Evolutionary conservation across 495 filamentous ascomycete genomes (phyloP).

Genomic region (Daldinia decipiens): DNA sequence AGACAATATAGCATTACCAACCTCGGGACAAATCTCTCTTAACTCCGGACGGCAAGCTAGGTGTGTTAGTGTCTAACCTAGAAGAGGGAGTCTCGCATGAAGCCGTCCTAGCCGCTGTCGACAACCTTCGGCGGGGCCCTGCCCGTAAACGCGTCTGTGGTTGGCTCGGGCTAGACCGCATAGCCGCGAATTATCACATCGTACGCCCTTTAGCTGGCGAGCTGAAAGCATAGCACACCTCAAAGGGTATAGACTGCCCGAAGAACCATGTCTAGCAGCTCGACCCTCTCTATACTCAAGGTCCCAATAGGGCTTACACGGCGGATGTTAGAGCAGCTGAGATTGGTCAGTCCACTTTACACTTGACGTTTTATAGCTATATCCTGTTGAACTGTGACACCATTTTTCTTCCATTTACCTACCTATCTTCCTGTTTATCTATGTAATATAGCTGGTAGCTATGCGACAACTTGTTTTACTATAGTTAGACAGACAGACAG

Average conservation of each 20-base stretch:
- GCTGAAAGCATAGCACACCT: constrained; percentile 11
- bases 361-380: no score
- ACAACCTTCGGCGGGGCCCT: constrained; percentile 6
- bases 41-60: not conserved
- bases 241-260: not conserved
- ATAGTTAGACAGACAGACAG: not conserved
- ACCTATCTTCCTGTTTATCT: not conserved
- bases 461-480: not conserved
- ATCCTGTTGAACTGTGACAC: no score
- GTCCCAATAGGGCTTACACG: constrained; percentile 14
- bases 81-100: constrained; percentile 1
- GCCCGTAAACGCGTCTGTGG: not conserved
- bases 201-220: not conserved
- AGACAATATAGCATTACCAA: not conserved
- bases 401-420: no score
- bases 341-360: constrained; percentile 19
- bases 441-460: not conserved
- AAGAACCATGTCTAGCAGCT: constrained; percentile 21
- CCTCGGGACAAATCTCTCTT: not conserved
- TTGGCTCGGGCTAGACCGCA: constrained; percentile 7
- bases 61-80: not conserved
- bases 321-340: constrained; percentile 22
- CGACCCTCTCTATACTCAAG: constrained; percentile 7
- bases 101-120: constrained; percentile 12
- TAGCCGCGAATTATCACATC: constrained; percentile 14